Conservation (phyloP, 148 eudicot genomes). For the Chenopodium suecicum region DNA sequence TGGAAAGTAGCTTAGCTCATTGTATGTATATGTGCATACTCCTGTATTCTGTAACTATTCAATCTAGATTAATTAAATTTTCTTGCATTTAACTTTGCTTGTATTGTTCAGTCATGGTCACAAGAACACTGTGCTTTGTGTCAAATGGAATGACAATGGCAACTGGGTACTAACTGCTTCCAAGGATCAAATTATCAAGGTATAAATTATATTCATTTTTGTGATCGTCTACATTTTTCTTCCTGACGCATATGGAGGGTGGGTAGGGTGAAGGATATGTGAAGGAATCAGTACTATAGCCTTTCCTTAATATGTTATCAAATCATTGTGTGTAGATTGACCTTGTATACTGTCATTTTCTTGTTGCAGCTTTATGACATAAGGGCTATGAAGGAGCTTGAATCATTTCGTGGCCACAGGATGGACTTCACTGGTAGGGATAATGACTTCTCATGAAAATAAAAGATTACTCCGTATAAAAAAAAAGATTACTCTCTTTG, state of each 20-base stretch:
- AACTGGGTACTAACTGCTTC: conserved; percentile 98
- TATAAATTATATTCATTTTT: conserved; percentile 21
- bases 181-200: conserved; percentile 98
- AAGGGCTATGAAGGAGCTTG: conserved; percentile 97
- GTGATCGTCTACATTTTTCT: not conserved
- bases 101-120: conserved; percentile 83
- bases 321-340: conserved; percentile 9
- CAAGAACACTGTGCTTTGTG: conserved; percentile 89
- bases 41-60: conserved; percentile 1
- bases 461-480: not conserved
- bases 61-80: not conserved
- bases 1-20: conserved; percentile 81
- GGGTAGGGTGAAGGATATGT: not conserved
- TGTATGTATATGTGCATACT: conserved; percentile 46
- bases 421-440: conserved; percentile 86
- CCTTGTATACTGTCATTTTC: conserved; percentile 6
- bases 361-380: conserved; percentile 87
- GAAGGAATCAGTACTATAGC: not conserved
- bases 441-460: conserved; percentile 6
- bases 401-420: conserved; percentile 90
- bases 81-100: conserved; percentile 20
- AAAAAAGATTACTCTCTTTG: no score
- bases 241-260: not conserved
- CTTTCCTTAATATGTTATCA: not conserved
- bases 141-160: conserved; percentile 96